Evolutionary conservation across 1,139 yeast genomes (phyloP).

Genomic region (Groenewaldozyma auringiensis): DNA sequence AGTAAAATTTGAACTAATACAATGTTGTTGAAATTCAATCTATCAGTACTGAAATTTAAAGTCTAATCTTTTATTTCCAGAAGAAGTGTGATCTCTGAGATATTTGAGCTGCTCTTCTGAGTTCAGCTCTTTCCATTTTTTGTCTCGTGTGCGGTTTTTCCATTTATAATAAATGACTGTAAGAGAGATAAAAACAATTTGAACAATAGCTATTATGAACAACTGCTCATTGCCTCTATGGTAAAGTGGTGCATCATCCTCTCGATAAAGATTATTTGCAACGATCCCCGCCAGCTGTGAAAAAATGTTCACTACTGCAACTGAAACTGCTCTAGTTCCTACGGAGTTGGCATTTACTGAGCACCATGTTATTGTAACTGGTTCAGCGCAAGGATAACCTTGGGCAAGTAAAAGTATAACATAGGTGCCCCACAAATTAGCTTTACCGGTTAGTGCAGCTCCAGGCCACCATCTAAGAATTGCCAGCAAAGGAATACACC

Average conservation of each 20-base stretch:
- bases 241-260: slow-evolving; percentile 50
- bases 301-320: slow-evolving; percentile 54
- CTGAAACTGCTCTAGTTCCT: slow-evolving; percentile 48
- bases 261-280: slow-evolving; percentile 45
- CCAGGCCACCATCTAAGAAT: slow-evolving; percentile 26
- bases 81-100: slow-evolving; percentile 37
- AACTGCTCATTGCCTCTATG: slow-evolving; percentile 44
- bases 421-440: slow-evolving; percentile 45
- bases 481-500: slow-evolving; percentile 15
- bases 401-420: slow-evolving; percentile 40
- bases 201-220: slow-evolving; percentile 33
- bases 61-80: slow-evolving; percentile 50
- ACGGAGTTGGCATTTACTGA: slow-evolving; percentile 56
- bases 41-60: slow-evolving; percentile 33
- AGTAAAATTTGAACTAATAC: too few species aligned
- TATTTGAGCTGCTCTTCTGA: slow-evolving; percentile 42
- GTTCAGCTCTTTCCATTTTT: slow-evolving; percentile 42
- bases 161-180: slow-evolving; percentile 36
- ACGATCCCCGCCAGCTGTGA: slow-evolving; percentile 50
- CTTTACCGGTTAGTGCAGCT: slow-evolving; percentile 29
- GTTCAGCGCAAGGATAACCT: slow-evolving; percentile 46
- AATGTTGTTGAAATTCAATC: too few species aligned
- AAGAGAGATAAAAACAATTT: slow-evolving; percentile 17
- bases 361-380: slow-evolving; percentile 51
- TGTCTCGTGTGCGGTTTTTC: slow-evolving; percentile 41